A percentile compares a stretch with the other conserved stretches of the same genome.
These are phyloP conservation scores for Wickerhamomyces rabaulensis DNA, from an alignment of 805 yeast genomes.

Conservation along the genomic window DNA sequence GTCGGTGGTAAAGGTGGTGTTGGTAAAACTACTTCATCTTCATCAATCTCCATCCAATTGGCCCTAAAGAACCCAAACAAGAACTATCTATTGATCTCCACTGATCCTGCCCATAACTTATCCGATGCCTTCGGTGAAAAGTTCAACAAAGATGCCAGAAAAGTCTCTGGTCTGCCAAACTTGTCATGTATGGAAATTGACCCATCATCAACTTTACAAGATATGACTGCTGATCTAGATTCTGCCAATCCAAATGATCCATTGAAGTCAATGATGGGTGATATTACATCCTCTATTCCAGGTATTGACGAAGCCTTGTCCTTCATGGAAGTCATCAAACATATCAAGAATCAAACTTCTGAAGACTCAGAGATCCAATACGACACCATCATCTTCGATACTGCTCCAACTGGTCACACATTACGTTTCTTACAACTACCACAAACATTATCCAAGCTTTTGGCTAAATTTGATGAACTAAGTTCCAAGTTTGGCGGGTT, in stretches of 20 bases:
- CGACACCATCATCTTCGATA: conserved; percentile 91
- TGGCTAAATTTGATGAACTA: conserved; percentile 82
- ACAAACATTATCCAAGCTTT: conserved; percentile 79
- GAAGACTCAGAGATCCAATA: conserved; percentile 44
- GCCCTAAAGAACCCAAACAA: conserved; percentile 77
- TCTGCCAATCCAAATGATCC: conserved; percentile 37
- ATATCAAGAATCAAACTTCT: conserved; percentile 71
- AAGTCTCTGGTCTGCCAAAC: conserved; percentile 83
- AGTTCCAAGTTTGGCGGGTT: conserved; percentile 88
- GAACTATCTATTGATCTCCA: conserved; percentile 82
- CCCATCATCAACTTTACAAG: conserved; percentile 90
- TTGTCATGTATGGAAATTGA: conserved; percentile 98
- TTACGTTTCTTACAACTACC: conserved; percentile 93
- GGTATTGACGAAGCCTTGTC: conserved; percentile 98
- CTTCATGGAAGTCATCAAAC: conserved; percentile 96
- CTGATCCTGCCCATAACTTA: conserved; percentile 98
- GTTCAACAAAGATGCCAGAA: conserved; percentile 93
- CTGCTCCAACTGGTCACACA: conserved; percentile 99
- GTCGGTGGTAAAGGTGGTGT: conserved; percentile 99
- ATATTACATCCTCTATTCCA: conserved; percentile 91
- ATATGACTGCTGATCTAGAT: conserved; percentile 55
- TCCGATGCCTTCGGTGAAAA: conserved; percentile 98
- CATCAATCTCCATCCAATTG: conserved; percentile 90
- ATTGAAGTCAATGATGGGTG: conserved; percentile 73
- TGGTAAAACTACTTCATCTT: conserved; percentile 96